Conservation (phyloP, 2,329 filamentous ascomycete genomes). For the Scedosporium apiospermum region DNA sequence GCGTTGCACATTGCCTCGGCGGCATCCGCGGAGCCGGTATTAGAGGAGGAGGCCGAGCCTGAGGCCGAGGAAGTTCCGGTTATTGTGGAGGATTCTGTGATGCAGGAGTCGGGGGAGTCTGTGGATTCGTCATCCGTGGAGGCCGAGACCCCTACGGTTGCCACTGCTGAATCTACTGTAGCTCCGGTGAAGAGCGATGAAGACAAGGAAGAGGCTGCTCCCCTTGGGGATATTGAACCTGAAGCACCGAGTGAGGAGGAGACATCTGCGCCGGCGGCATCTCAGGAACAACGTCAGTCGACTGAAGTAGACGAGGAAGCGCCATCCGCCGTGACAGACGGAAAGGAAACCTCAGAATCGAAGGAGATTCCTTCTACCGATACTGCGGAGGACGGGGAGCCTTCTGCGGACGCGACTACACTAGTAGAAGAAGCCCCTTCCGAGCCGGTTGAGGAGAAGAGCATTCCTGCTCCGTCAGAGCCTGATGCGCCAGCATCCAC, state of each 20-base stretch:
- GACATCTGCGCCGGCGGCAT: background rate
- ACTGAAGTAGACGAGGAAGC: background rate
- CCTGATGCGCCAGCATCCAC: background rate
- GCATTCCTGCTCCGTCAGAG: background rate
- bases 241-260: background rate
- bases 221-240: background rate
- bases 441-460: background rate
- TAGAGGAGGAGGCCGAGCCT: constrained; percentile 21
- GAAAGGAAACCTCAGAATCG: background rate
- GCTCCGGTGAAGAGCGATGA: background rate
- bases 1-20: constrained; percentile 7
- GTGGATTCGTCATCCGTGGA: background rate
- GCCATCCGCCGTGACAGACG: background rate
- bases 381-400: background rate
- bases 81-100: constrained; percentile 21
- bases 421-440: background rate
- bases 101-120: background rate
- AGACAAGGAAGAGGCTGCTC: background rate
- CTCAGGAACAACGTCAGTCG: background rate
- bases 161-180: background rate
- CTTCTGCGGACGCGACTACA: background rate
- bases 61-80: constrained; percentile 30
- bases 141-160: background rate
- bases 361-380: background rate
- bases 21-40: background rate